These are phyloP conservation scores for Saccharomycopsis fodiens DNA, from an alignment of 805 yeast species.

Conservation along the genomic window DNA sequence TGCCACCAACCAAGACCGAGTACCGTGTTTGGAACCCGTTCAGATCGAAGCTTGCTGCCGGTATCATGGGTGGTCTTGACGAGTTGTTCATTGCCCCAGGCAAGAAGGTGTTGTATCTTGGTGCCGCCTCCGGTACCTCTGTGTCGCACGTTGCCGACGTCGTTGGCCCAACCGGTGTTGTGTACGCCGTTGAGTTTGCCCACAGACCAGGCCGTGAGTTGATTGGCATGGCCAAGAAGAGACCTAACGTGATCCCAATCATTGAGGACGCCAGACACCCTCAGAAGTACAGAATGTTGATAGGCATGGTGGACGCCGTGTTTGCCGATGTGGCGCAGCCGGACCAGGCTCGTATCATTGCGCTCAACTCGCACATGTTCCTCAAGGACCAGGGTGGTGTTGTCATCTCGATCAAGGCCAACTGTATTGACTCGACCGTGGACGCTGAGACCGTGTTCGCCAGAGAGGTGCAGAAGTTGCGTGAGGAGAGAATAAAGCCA, in stretches of 20 bases:
- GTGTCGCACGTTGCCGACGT: constrained; percentile 97
- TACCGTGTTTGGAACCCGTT: constrained; percentile 99
- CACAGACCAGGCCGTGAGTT: constrained; percentile 99
- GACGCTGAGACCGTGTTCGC: constrained; percentile 99
- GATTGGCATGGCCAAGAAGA: constrained; percentile 99
- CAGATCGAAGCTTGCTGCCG: constrained; percentile 99
- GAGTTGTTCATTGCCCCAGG: constrained; percentile 97
- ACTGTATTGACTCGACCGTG: constrained; percentile 99
- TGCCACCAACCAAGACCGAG: constrained; percentile 88
- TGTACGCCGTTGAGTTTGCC: constrained; percentile 97
- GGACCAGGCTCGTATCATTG: constrained; percentile 99
- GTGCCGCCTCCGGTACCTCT: constrained; percentile 99
- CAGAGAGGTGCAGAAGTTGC: constrained; percentile 96
- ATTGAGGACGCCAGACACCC: constrained; percentile 99
- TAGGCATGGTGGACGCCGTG: constrained; percentile 98
- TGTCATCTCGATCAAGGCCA: constrained; percentile 97
- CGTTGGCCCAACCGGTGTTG: constrained; percentile 98
- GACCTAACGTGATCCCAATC: constrained; percentile 98
- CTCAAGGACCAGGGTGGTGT: constrained; percentile 98
- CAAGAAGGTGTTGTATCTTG: constrained; percentile 91
- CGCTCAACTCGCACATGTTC: constrained; percentile 96
- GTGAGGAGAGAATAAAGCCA: constrained; percentile 98
- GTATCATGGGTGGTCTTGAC: constrained; percentile 99
- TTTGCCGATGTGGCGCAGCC: constrained; percentile 99
- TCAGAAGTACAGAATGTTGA: constrained; percentile 97